A percentile compares a stretch with the other conserved stretches of the same genome.
phyloP scores from a whole-genome alignment of 2,329 filamentous ascomycete genomes.

The Clarireedia hainanense region DNA sequence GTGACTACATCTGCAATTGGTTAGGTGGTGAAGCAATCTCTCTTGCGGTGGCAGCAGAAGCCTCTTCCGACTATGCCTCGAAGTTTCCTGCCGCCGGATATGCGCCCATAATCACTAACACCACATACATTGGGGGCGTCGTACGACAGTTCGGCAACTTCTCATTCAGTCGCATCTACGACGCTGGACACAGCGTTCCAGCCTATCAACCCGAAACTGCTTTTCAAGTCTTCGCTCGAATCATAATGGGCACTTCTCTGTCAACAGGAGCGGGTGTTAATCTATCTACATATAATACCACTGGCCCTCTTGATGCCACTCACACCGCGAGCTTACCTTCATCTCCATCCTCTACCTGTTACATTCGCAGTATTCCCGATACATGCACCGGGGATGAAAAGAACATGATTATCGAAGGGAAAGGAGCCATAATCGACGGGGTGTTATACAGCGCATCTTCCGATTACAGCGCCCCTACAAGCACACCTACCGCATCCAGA shows the following conservation, averaged over 20 bases:
- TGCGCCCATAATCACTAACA: conserved; percentile 61
- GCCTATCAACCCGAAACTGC: conserved; percentile 47
- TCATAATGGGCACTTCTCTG: conserved; percentile 44
- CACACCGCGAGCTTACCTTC: conserved; percentile 44
- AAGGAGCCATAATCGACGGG: conserved; percentile 53
- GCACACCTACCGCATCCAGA: conserved; percentile 12
- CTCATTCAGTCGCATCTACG: conserved; percentile 58
- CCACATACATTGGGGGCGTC: conserved; percentile 59
- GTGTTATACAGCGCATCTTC: conserved; percentile 40
- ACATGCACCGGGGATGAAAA: conserved; percentile 48
- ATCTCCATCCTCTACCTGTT: conserved; percentile 49
- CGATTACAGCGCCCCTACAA: conserved; percentile 32
- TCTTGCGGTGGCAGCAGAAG: conserved; percentile 47
- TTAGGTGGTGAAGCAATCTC: conserved; percentile 70
- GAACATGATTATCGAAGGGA: conserved; percentile 37
- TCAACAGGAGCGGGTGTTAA: conserved; percentile 44
- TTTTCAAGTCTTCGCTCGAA: conserved; percentile 49
- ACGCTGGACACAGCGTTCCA: conserved; percentile 57
- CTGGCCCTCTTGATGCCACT: conserved; percentile 49
- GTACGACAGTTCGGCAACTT: conserved; percentile 73
- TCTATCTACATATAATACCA: conserved; percentile 45
- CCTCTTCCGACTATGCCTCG: conserved; percentile 39
- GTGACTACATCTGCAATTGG: conserved; percentile 60
- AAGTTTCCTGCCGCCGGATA: conserved; percentile 63
- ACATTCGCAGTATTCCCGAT: conserved; percentile 45